Evolutionary conservation across 78 protist species (phyloP), one percentile per base, ranked within the genome.

Genomic region (Corallochytrium limacisporum): DNA sequence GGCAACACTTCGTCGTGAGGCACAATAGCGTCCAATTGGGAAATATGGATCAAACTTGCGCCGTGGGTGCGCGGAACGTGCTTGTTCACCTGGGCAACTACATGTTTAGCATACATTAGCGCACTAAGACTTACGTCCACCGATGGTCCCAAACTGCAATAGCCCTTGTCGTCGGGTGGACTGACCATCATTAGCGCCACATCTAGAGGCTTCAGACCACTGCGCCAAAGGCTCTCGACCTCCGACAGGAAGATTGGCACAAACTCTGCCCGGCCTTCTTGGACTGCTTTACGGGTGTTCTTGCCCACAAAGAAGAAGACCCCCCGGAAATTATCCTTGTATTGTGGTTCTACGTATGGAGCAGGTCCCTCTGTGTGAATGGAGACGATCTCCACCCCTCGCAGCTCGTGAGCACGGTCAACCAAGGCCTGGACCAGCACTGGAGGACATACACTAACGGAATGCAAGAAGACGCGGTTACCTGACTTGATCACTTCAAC

Each of bases 151-250:
- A 77, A 62, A 2, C 71, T 43, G 49, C 32, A 20, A 38, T 24
- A 77, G 24, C 82, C 82, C 18, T 77, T 67, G 31, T 42, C 22
- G 39, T 67, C 70, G 32, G 75, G 75, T 0, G 75, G 68, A n/a
- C n/a, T n/a, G n/a, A n/a, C n/a, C 26, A 71, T 62, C 12, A 72
- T 36, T 4, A 42, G 46, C 15, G n/a, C 49, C 35, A 62, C 50
- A 26, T 62, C 37, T 5, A 57, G 7, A 4, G 40, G 40, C 22
- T 31, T 49, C 55, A 5, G 16, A 2, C 31, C 46, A 8, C 26
- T 31, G 22, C 33, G 6, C 36, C 50, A 59, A 22, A 74, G 65
- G 38, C 7, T 4, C 29, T 69, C 66, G 39, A 74, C 44, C 61
- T 74, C 72, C 1, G 36, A 10, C 29, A 74, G 53, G 47, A 74